Conservation (phyloP, 2,329 filamentous ascomycete species). For the Penicillium rolfsii region DNA sequence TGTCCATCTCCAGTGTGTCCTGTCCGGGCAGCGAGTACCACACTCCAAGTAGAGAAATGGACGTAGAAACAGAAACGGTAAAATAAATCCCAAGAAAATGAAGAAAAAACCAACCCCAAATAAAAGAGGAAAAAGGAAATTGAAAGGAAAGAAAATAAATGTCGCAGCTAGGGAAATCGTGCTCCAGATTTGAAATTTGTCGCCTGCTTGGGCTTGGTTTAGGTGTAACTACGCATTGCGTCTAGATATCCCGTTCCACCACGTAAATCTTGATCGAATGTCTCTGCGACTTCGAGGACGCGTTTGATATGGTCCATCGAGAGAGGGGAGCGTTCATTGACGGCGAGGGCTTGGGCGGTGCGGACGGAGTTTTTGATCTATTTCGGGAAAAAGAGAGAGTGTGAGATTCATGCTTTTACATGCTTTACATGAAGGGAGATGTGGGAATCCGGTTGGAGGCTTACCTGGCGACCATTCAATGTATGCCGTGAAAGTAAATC, state of each 20-base stretch:
- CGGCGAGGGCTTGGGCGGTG: conserved; percentile 79
- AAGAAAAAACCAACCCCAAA: neutral
- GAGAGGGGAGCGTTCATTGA: conserved; percentile 71
- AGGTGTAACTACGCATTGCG: conserved; percentile 76
- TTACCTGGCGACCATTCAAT: conserved; percentile 68
- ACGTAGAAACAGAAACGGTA: no score
- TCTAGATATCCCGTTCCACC: conserved; percentile 80
- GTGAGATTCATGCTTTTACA: no score
- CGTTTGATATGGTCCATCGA: conserved; percentile 78
- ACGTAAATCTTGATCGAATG: conserved; percentile 80
- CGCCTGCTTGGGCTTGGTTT: conserved; percentile 3
- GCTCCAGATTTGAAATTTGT: neutral
- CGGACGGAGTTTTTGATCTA: conserved; percentile 88
- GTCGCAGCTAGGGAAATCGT: neutral
- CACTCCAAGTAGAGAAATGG: neutral
- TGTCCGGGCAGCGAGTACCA: neutral
- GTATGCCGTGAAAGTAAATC: conserved; percentile 68
- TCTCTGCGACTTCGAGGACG: conserved; percentile 81
- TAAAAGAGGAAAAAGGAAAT: conserved; percentile 1
- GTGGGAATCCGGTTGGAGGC: neutral
- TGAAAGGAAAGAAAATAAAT: conserved; percentile 7
- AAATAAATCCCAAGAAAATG: neutral
- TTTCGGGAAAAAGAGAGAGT: conserved; percentile 19
- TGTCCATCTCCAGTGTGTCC: neutral
- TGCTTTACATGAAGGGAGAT: neutral